A percentile compares a stretch with the other conserved stretches of the same genome.
phyloP scores from a whole-genome alignment of 2,329 filamentous ascomycete species.

The Endoconidiophora laricicola region DNA sequence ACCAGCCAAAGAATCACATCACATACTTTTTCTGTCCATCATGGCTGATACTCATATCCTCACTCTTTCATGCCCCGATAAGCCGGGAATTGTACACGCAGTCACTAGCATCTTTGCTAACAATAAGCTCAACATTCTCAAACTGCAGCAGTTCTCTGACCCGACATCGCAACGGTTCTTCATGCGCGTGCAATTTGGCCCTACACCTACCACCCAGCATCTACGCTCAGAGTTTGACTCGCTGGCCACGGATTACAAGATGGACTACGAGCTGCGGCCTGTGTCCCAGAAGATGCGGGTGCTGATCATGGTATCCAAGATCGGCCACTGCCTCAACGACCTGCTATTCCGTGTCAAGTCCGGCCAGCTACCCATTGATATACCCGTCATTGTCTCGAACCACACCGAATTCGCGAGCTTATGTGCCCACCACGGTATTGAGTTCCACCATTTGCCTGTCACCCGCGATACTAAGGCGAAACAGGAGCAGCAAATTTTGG shows the following conservation, averaged over 20 bases:
- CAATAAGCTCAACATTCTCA: constrained; percentile 63
- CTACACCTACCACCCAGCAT: constrained; percentile 30
- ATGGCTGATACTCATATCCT: constrained; percentile 38
- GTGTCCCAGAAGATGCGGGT: constrained; percentile 55
- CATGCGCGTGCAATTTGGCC: constrained; percentile 73
- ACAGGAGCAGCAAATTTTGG: constrained; percentile 56
- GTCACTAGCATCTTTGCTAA: constrained; percentile 62
- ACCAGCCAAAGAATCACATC: background rate
- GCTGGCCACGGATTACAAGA: constrained; percentile 45
- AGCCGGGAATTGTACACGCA: constrained; percentile 69
- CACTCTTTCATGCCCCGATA: constrained; percentile 70
- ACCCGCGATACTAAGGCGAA: constrained; percentile 59
- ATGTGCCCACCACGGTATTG: constrained; percentile 56
- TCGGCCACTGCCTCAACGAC: constrained; percentile 42
- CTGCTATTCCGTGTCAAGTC: constrained; percentile 64
- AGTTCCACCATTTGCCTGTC: constrained; percentile 68
- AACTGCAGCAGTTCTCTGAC: constrained; percentile 74
- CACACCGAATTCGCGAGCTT: constrained; percentile 57
- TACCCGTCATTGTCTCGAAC: constrained; percentile 68
- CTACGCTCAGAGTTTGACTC: constrained; percentile 39
- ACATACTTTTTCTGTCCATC: background rate
- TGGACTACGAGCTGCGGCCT: constrained; percentile 56
- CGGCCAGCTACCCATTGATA: constrained; percentile 56
- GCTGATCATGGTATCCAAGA: constrained; percentile 56
- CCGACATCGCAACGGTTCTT: constrained; percentile 61